Conservation (phyloP, 2,329 filamentous ascomycete genomes). For the Fusarium tuaranense region DNA sequence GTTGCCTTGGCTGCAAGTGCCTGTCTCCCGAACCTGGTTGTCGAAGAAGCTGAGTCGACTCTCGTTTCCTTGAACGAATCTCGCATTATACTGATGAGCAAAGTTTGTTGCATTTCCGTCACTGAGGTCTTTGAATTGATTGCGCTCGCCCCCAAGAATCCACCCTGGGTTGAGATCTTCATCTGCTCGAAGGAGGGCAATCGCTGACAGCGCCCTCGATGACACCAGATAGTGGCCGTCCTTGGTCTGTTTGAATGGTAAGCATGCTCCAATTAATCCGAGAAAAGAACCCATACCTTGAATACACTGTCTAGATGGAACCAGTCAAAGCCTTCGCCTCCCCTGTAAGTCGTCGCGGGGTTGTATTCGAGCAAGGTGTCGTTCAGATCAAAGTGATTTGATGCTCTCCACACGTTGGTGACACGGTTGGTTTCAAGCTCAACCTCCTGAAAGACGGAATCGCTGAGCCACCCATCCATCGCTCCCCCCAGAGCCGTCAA, state of each 20-base stretch:
- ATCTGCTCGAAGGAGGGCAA: constrained; percentile 45
- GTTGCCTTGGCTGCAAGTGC: constrained; percentile 19
- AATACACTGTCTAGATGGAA: constrained; percentile 45
- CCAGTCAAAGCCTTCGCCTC: constrained; percentile 42
- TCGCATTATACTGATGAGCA: constrained; percentile 62
- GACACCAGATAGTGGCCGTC: constrained; percentile 51
- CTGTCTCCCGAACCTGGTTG: constrained; percentile 51
- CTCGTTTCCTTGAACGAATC: constrained; percentile 59
- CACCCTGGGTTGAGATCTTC: constrained; percentile 46
- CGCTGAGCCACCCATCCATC: constrained; percentile 37
- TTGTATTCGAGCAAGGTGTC: constrained; percentile 36
- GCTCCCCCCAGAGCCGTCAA: constrained; percentile 34
- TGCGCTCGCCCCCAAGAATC: constrained; percentile 50
- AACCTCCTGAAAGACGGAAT: constrained; percentile 41
- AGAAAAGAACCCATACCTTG: constrained; percentile 27
- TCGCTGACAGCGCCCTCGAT: constrained; percentile 44
- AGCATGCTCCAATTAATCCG: neutral
- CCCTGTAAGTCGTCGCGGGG: constrained; percentile 32
- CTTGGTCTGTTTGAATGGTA: constrained; percentile 31
- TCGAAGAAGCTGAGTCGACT: constrained; percentile 64
- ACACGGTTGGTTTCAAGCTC: constrained; percentile 37
- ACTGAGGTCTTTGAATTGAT: constrained; percentile 49
- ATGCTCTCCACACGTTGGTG: constrained; percentile 42
- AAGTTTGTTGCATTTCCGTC: constrained; percentile 50
- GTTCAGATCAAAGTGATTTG: constrained; percentile 35